These are phyloP conservation scores for Porodaedalea pini DNA, from an alignment of 1,284 basidiomycete species.

Conservation along the genomic window DNA sequence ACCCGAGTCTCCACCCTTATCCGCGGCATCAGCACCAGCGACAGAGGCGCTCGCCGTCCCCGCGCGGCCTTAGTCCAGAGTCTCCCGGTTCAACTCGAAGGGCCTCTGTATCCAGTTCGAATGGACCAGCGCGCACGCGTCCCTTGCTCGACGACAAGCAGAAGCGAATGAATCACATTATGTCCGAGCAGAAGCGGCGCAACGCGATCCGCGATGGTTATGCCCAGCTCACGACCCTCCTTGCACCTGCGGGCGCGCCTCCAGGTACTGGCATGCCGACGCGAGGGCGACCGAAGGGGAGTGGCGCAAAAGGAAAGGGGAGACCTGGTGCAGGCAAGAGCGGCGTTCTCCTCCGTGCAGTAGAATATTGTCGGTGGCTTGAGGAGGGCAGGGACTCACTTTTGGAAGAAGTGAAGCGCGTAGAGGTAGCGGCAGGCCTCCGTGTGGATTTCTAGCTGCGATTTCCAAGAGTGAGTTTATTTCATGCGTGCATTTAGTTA, in stretches of 20 bases:
- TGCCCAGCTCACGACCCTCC: conserved; percentile 73
- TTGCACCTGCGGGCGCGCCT: conserved; percentile 65
- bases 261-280: conserved; percentile 70
- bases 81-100: background rate
- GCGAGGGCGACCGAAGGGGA: conserved; percentile 75
- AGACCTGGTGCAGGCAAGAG: conserved; percentile 69
- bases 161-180: conserved; percentile 91
- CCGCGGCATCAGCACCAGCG: background rate
- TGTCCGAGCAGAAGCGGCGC: conserved; percentile 86
- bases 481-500: background rate
- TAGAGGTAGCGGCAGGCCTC: conserved; percentile 59
- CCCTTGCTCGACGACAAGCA: conserved; percentile 76
- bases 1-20: too few species aligned
- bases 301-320: conserved; percentile 43
- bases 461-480: background rate
- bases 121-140: conserved; percentile 15
- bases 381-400: conserved; percentile 69
- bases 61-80: conserved; percentile 7
- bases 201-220: conserved; percentile 89
- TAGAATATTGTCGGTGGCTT: conserved; percentile 74
- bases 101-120: conserved; percentile 2
- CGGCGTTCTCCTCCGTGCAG: conserved; percentile 74
- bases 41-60: conserved; percentile 5
- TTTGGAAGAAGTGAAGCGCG: conserved; percentile 53
- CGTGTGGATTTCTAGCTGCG: conserved; percentile 1